Percentiles rank a stretch among this genome's conserved stretches.
phyloP scores from a whole-genome alignment of 768 basidiomycete genomes.

The Amanita pallidorosea region DNA sequence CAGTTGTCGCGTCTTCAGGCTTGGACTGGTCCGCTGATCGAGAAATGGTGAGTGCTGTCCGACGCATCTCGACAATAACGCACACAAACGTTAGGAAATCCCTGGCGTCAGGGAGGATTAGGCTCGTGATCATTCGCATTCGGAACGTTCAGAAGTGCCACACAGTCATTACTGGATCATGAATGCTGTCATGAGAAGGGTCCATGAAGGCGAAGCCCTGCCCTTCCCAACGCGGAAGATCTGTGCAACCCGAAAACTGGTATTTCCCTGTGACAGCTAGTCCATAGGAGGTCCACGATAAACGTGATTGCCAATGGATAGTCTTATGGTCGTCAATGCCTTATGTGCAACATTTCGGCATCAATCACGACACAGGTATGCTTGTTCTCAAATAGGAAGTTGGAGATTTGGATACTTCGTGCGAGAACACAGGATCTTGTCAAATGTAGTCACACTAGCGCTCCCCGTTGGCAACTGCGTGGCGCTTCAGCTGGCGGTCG shows the following conservation, averaged over 20 bases:
- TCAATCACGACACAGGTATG: not conserved
- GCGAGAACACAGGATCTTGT: constrained; percentile 15
- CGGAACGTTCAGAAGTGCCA: constrained; percentile 3
- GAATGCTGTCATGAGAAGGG: constrained; percentile 12
- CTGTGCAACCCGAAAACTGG: not conserved
- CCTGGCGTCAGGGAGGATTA: not conserved
- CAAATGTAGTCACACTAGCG: constrained; percentile 12
- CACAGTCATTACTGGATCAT: not conserved
- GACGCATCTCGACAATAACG: constrained; percentile 1
- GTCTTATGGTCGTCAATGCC: not conserved
- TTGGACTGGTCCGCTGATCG: constrained; percentile 9
- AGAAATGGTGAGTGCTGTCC: not conserved
- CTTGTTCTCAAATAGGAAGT: constrained; percentile 10
- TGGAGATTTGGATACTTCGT: constrained; percentile 9
- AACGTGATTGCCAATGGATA: not conserved
- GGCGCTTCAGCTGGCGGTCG: constrained; percentile 18
- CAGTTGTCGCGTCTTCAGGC: constrained; percentile 4
- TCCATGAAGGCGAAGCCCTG: constrained; percentile 5
- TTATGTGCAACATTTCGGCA: not conserved
- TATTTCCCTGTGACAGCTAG: not conserved
- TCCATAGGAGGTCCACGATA: not conserved
- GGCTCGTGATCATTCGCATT: constrained; percentile 2
- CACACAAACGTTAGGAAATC: not conserved
- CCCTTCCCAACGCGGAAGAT: not conserved
- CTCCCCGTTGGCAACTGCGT: constrained; percentile 14